Evolutionary conservation across 495 filamentous ascomycete species (phyloP).

Genomic region (Podospora comata): DNA sequence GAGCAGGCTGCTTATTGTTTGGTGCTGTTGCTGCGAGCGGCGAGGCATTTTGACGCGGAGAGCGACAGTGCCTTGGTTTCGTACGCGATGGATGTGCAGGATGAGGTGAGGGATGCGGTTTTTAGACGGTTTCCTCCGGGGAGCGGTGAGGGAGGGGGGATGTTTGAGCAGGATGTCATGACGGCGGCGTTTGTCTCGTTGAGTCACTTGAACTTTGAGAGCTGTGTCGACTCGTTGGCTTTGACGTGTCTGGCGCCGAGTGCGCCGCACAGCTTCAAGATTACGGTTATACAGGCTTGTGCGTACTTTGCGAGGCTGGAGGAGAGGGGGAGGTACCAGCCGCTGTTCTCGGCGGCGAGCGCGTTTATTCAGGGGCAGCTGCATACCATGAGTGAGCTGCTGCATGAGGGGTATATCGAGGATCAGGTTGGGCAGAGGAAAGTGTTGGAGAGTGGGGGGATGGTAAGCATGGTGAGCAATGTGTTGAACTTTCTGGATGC

Average conservation of each 20-base stretch:
- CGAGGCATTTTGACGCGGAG: slow-evolving; percentile 57
- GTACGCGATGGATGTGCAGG: slow-evolving; percentile 63
- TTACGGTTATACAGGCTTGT: slow-evolving; percentile 56
- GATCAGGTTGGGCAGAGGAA: slow-evolving; percentile 41
- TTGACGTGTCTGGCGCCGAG: slow-evolving; percentile 52
- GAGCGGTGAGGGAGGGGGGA: slow-evolving; percentile 34
- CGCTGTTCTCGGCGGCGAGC: slow-evolving; percentile 51
- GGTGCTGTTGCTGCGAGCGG: slow-evolving; percentile 55
- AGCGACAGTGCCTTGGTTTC: slow-evolving; percentile 59
- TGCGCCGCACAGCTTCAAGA: slow-evolving; percentile 57
- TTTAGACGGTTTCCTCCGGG: slow-evolving; percentile 51
- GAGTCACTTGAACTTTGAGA: slow-evolving; percentile 55
- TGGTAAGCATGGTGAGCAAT: slow-evolving; percentile 45
- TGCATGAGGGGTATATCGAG: slow-evolving; percentile 43
- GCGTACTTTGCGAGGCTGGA: slow-evolving; percentile 53
- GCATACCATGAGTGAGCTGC: slow-evolving; percentile 43
- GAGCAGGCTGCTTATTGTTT: slow-evolving; percentile 62
- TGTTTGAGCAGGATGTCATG: slow-evolving; percentile 58
- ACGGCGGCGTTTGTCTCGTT: slow-evolving; percentile 64
- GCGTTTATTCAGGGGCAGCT: slow-evolving; percentile 55
- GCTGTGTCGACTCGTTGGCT: slow-evolving; percentile 51
- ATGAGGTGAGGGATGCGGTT: slow-evolving; percentile 61
- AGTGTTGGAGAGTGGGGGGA: slow-evolving; percentile 36
- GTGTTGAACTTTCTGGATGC: slow-evolving; percentile 53
- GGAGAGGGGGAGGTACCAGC: slow-evolving; percentile 48